Base-by-base conservation (phyloP, 169 alveolate species). In the Plasmodium fragile region DNA sequence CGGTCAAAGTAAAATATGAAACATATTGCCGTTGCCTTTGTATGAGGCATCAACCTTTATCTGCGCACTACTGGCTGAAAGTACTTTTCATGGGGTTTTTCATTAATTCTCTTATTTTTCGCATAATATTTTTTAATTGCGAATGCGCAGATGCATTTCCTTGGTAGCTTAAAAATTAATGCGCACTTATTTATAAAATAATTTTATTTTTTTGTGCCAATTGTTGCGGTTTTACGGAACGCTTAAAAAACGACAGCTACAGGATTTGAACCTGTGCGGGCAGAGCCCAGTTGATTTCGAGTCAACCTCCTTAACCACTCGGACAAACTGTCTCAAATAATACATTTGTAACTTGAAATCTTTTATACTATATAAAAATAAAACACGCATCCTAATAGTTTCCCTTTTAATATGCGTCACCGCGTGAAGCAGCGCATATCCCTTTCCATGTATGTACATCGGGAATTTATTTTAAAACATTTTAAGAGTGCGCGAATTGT, bases 211-310 rank as follows among this genome's bases (percentile, higher is more conserved):
- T 2, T 16, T 59, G n/a, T n/a, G n/a, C n/a, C 28, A 3, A 0
- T 10, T 45, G 10, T 3, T 11, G 55, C 11, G 4, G 4, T 1
- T 45, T 45, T 45, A 3, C 55, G 5, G 55, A 0, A 18, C 55
- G n/a, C 18, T 2, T 11, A 45, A 83, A 92, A 18, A 84, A 6
- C 99, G 99, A 98, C 99, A 98, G 98, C 98, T 98, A 99, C 99
- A 98, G 99, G 99, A 97, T 98, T 98, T 97, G 99, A 98, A 98
- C 99, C 99, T 98, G 98, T 99, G 99, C 99, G 99, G 99, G 99
- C 97, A 98, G 98, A 98, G 97, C 99, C 99, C 99, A 98, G 95
- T 96, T 95, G 97, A 96, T 96, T 96, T 96, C 97, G 97, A 96
- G 97, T 96, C 97, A 95, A 96, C 95, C 97, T 96, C 97, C 97